Percentiles rank a stretch among this genome's conserved stretches.
Conservation (phyloP, 148 eudicot genomes). For the Silene uniflora region DNA sequence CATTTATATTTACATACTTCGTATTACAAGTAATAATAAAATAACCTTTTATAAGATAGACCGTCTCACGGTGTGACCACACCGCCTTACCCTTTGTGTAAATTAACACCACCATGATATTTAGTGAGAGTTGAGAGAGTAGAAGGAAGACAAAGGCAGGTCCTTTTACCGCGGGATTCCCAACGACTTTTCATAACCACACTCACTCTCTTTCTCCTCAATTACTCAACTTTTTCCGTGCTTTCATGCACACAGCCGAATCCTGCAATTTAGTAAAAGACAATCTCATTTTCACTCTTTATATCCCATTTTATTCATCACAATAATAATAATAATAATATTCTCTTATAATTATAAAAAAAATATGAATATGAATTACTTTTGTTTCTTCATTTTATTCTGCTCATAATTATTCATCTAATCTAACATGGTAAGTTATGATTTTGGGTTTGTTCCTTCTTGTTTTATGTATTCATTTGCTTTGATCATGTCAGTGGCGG, state of each 20-base stretch:
- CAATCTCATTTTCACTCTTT: slow-evolving; percentile 14
- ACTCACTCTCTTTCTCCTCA: not conserved
- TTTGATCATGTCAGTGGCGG: not conserved
- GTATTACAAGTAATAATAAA: too few relatives aligned
- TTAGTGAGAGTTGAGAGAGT: not conserved
- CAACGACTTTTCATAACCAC: slow-evolving; percentile 33
- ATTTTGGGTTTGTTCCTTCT: not conserved
- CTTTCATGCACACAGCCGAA: slow-evolving; percentile 22
- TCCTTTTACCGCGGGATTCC: slow-evolving; percentile 43
- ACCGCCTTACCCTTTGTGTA: too few relatives aligned
- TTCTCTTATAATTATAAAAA: too few relatives aligned
- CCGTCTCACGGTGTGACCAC: too few relatives aligned
- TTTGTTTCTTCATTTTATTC: slow-evolving; percentile 20
- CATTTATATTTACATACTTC: too few relatives aligned
- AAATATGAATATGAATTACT: not conserved
- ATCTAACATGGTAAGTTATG: not conserved
- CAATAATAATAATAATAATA: too few relatives aligned
- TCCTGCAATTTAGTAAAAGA: slow-evolving; percentile 12
- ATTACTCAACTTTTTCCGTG: slow-evolving; percentile 14
- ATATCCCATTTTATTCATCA: too few relatives aligned
- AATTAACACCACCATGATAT: too few relatives aligned
- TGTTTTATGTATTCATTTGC: not conserved
- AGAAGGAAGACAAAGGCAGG: slow-evolving; percentile 20
- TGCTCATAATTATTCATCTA: not conserved
- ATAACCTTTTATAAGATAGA: too few relatives aligned